These are phyloP conservation scores for Musa beccarii DNA, from an alignment of 176 grass and related monocot genomes.

Conservation along the genomic window DNA sequence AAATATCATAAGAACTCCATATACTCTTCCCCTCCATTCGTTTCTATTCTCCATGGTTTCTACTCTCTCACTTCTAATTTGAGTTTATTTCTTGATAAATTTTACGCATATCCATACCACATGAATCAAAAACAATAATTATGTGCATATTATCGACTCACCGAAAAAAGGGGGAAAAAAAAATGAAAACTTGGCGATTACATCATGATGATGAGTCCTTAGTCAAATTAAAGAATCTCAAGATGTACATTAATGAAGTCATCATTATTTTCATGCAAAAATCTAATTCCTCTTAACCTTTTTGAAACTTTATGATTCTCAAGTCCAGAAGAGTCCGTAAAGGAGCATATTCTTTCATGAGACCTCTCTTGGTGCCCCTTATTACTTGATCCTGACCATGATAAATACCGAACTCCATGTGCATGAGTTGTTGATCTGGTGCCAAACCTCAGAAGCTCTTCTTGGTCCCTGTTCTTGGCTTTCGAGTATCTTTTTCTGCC, in stretches of 20 bases:
- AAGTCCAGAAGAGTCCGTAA: neutral
- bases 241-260: neutral
- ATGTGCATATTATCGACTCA: too few species aligned
- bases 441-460: neutral
- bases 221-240: neutral
- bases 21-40: too few species aligned
- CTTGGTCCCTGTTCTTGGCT: neutral
- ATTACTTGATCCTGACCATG: neutral
- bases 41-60: too few species aligned
- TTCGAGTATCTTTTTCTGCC: neutral
- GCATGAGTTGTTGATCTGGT: neutral
- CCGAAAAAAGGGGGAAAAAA: too few species aligned
- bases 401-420: neutral
- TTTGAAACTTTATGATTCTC: neutral
- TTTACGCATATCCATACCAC: too few species aligned
- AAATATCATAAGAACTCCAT: too few species aligned
- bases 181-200: too few species aligned
- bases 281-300: neutral
- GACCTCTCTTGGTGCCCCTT: neutral
- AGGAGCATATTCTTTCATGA: neutral
- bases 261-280: too few species aligned
- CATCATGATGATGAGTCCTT: neutral
- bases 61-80: too few species aligned
- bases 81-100: too few species aligned
- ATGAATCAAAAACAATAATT: too few species aligned